A percentile compares a stretch with the other conserved stretches of the same genome.
These are phyloP conservation scores for Trichoderma simmonsii DNA, from an alignment of 2,329 filamentous ascomycete genomes.

Conservation along the genomic window DNA sequence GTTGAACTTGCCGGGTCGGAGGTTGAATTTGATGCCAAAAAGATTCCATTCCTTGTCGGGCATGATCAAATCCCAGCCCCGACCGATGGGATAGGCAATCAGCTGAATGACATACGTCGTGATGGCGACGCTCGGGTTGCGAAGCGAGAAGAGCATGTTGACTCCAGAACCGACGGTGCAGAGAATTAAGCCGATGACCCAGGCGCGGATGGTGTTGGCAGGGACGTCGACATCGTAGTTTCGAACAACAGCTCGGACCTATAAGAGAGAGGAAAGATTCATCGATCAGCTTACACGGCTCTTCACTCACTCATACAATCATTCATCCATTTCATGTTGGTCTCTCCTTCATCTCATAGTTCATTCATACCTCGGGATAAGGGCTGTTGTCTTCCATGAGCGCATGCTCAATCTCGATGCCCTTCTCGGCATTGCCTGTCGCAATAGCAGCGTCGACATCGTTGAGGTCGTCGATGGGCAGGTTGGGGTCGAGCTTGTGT, in stretches of 20 bases:
- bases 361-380: constrained; percentile 56
- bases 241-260: constrained; percentile 62
- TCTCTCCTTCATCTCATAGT: background rate
- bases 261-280: constrained; percentile 20
- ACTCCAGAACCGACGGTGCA: constrained; percentile 60
- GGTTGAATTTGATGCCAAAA: constrained; percentile 53
- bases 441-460: constrained; percentile 58
- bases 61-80: constrained; percentile 53
- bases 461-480: constrained; percentile 60
- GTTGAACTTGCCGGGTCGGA: constrained; percentile 57
- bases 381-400: constrained; percentile 63
- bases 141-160: constrained; percentile 59
- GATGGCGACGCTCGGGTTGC: constrained; percentile 57
- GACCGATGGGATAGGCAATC: constrained; percentile 57
- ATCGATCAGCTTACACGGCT: background rate
- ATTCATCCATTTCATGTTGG: background rate
- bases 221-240: constrained; percentile 64
- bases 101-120: constrained; percentile 62
- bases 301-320: background rate
- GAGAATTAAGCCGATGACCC: constrained; percentile 59
- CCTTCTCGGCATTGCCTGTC: constrained; percentile 53
- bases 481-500: constrained; percentile 62
- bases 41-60: constrained; percentile 51
- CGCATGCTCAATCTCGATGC: constrained; percentile 55
- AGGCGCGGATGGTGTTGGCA: constrained; percentile 63